Percentiles rank a stretch among this genome's conserved stretches.
Conservation (phyloP, 1,284 basidiomycete species). For the Moesziomyces globuligerus region DNA sequence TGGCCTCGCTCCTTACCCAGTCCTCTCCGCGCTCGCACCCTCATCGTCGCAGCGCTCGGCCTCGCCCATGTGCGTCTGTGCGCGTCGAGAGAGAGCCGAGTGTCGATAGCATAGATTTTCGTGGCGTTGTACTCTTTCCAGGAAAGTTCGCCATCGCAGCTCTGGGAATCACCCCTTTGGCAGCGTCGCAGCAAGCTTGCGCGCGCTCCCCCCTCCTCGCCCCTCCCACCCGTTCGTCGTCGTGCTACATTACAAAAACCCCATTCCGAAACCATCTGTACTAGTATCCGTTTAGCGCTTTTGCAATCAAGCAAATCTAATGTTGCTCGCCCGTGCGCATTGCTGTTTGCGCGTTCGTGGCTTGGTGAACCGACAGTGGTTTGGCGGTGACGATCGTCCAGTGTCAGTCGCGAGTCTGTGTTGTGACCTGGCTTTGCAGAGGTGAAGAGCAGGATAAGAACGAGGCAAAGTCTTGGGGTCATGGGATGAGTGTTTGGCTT, state of each 20-base stretch:
- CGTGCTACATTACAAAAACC: constrained; percentile 31
- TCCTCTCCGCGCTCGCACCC: background rate
- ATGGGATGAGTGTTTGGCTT: too few species aligned
- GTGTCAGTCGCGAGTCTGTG: too few species aligned
- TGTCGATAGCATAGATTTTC: background rate
- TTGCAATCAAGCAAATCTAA: constrained; percentile 21
- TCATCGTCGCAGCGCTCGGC: background rate
- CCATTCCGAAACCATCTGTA: constrained; percentile 23
- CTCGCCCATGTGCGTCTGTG: background rate
- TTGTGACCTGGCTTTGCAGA: too few species aligned
- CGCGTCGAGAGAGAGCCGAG: too few species aligned
- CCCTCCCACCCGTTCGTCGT: constrained; percentile 14
- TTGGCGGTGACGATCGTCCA: too few species aligned
- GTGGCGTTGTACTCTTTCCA: background rate
- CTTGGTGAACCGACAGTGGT: too few species aligned
- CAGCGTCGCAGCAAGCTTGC: background rate
- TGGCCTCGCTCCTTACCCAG: background rate
- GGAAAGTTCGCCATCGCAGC: constrained; percentile 19
- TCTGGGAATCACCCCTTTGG: background rate
- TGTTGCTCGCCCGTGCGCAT: constrained; percentile 7
- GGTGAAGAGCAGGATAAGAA: too few species aligned
- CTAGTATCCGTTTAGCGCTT: constrained; percentile 28
- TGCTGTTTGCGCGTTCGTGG: background rate
- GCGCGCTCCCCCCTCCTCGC: background rate
- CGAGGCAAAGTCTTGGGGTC: too few species aligned